These are phyloP conservation scores for Phytophthora sojae DNA, from an alignment of 352 stramenopile genomes.

Conservation along the genomic window DNA sequence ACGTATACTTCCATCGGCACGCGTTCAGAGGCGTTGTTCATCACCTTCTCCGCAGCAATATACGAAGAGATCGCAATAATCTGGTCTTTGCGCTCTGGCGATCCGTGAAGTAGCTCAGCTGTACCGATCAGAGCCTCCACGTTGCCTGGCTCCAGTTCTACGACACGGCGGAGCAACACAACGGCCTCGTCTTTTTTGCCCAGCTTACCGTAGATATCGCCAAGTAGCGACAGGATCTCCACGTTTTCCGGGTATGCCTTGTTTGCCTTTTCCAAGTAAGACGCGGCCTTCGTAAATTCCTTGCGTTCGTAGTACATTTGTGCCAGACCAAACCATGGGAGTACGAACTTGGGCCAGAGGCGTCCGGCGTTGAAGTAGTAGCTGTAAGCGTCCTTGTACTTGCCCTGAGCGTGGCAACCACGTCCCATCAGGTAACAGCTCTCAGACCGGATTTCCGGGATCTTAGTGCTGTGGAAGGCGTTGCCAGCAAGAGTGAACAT, in stretches of 20 bases:
- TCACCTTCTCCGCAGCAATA: slow-evolving; percentile 88
- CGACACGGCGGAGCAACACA: slow-evolving; percentile 79
- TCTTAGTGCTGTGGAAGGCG: slow-evolving; percentile 91
- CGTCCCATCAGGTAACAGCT: slow-evolving; percentile 97
- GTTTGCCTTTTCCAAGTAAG: slow-evolving; percentile 90
- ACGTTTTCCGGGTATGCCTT: slow-evolving; percentile 91
- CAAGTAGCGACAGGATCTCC: slow-evolving; percentile 83
- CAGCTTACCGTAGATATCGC: slow-evolving; percentile 83
- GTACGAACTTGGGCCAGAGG: slow-evolving; percentile 87
- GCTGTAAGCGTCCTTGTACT: slow-evolving; percentile 96
- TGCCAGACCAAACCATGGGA: slow-evolving; percentile 87
- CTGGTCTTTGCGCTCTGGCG: slow-evolving; percentile 86
- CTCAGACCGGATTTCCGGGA: slow-evolving; percentile 94
- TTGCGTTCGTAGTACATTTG: slow-evolving; percentile 93
- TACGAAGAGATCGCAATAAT: slow-evolving; percentile 92
- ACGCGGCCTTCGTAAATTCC: slow-evolving; percentile 82
- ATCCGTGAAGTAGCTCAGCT: slow-evolving; percentile 81
- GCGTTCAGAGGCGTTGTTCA: slow-evolving; percentile 82
- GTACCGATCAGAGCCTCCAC: slow-evolving; percentile 86
- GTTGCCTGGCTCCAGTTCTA: slow-evolving; percentile 87
- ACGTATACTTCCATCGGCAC: slow-evolving; percentile 89
- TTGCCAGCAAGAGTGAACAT: slow-evolving; percentile 91
- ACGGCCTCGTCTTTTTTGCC: slow-evolving; percentile 87
- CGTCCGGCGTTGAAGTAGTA: slow-evolving; percentile 96
- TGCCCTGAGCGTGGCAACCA: slow-evolving; percentile 94